These are phyloP conservation scores for Syzygium grande DNA, from an alignment of 345 rosid species.

Conservation along the genomic window DNA sequence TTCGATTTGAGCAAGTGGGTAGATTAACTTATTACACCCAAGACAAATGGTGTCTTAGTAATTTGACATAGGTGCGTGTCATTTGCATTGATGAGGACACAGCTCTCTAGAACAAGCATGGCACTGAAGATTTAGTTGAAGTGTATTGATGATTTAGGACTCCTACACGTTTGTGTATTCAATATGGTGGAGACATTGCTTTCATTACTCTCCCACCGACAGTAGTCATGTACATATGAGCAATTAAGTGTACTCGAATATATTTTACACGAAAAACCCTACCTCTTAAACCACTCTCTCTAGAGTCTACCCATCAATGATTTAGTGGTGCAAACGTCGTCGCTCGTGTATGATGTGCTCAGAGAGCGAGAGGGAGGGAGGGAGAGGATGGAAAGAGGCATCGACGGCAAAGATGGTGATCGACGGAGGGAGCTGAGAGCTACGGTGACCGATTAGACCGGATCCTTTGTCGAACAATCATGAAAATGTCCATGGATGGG, in stretches of 20 bases:
- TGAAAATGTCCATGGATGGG: too few species aligned
- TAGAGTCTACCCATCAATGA: too few species aligned
- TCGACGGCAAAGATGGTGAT: too few species aligned
- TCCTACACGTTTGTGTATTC: neutral
- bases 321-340: too few species aligned
- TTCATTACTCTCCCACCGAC: neutral
- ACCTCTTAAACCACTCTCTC: too few species aligned
- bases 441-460: too few species aligned
- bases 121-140: neutral
- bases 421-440: too few species aligned
- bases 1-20: neutral
- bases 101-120: too few species aligned
- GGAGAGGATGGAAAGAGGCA: too few species aligned
- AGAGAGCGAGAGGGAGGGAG: too few species aligned
- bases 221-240: neutral
- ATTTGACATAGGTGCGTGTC: neutral
- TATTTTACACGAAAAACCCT: neutral
- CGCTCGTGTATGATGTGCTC: too few species aligned
- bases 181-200: neutral
- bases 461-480: too few species aligned
- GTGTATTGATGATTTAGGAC: neutral
- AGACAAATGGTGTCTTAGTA: neutral
- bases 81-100: neutral
- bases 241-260: neutral
- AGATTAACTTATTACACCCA: rapidly evolving